Evolutionary conservation across 257 asterid species (phyloP).

Genomic region (Primulina tabacum): DNA sequence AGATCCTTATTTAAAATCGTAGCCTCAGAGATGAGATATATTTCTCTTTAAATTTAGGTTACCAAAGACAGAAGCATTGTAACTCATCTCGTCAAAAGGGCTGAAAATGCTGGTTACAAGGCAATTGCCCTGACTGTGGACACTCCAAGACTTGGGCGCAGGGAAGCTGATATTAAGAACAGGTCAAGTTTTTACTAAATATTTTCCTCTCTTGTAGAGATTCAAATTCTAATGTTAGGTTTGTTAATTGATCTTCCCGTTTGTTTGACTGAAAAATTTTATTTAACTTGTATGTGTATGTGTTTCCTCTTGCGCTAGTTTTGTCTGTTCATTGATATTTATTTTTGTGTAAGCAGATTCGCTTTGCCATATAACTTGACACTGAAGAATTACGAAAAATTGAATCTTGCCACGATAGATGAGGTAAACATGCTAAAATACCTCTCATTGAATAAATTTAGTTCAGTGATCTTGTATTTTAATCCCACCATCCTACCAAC

Average conservation of each 20-base stretch:
- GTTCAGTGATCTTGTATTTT: constrained; percentile 2
- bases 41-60: constrained; percentile 41
- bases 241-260: not conserved
- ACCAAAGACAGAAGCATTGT: constrained; percentile 59
- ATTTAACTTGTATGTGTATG: no score
- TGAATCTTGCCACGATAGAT: constrained; percentile 59
- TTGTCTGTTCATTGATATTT: constrained; percentile 6
- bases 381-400: constrained; percentile 62
- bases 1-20: not conserved
- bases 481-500: constrained; percentile 17
- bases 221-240: not conserved
- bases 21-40: constrained; percentile 13
- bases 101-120: constrained; percentile 79
- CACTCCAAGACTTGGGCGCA: constrained; percentile 78
- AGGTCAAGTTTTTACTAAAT: constrained; percentile 34
- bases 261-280: not conserved
- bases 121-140: constrained; percentile 82
- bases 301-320: constrained; percentile 5
- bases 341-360: constrained; percentile 43
- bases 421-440: constrained; percentile 33
- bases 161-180: constrained; percentile 92
- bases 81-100: constrained; percentile 63
- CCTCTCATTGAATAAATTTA: not conserved
- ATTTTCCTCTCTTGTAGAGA: not conserved
- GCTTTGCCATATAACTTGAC: constrained; percentile 62